Evolutionary conservation across 805 yeast species (phyloP).

Genomic region (Metschnikowia peoriensis): DNA sequence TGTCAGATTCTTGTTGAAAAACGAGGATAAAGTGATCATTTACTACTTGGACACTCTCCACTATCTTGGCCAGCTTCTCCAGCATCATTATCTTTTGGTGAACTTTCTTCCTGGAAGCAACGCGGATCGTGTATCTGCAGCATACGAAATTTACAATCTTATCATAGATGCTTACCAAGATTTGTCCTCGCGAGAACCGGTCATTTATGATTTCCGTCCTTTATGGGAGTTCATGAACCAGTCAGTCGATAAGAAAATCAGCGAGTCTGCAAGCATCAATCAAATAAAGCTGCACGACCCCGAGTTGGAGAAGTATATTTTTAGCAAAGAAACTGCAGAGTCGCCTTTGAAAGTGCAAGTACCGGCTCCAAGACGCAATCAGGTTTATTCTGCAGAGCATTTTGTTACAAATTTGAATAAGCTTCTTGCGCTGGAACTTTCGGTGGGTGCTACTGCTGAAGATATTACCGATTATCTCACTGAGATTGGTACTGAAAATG

Average conservation of each 20-base stretch:
- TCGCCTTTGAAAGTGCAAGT: constrained; percentile 35
- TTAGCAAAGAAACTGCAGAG: constrained; percentile 28
- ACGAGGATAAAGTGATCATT: constrained; percentile 41
- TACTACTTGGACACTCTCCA: constrained; percentile 42
- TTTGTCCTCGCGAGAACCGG: constrained; percentile 31
- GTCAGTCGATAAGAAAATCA: constrained; percentile 22
- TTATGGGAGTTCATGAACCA: constrained; percentile 37
- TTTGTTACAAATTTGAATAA: constrained; percentile 29
- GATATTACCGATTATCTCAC: constrained; percentile 1
- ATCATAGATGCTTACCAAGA: constrained; percentile 35
- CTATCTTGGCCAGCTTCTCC: constrained; percentile 30
- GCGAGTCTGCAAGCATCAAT: constrained; percentile 2
- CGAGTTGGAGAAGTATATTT: constrained; percentile 11
- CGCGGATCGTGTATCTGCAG: constrained; percentile 27
- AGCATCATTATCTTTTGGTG: constrained; percentile 22
- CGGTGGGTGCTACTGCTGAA: neutral
- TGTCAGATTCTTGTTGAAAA: constrained; percentile 32
- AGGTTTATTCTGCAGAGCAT: constrained; percentile 21
- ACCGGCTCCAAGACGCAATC: constrained; percentile 20
- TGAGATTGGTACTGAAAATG: neutral
- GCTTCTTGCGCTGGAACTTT: constrained; percentile 15
- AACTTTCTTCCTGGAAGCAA: constrained; percentile 31
- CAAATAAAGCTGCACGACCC: neutral
- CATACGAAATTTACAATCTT: constrained; percentile 36
- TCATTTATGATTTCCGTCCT: constrained; percentile 29